Evolutionary conservation across 2,329 filamentous ascomycete genomes (phyloP).

Genomic region (Emericellopsis atlantica): DNA sequence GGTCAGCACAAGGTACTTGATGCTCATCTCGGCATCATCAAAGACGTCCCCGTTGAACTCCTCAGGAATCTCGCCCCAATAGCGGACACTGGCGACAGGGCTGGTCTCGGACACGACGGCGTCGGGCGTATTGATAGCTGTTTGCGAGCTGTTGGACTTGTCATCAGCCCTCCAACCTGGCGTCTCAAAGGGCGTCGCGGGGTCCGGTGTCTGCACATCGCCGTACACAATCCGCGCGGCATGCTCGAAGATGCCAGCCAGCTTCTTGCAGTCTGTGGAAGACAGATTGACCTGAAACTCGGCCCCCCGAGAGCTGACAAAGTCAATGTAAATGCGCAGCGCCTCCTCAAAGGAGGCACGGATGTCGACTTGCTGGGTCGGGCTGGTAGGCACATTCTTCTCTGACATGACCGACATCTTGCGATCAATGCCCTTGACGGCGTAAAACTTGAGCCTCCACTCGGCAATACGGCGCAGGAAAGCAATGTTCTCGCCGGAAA

Average conservation of each 20-base stretch:
- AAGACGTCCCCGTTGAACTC: constrained; percentile 40
- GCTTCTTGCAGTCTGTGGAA: constrained; percentile 36
- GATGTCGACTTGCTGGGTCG: constrained; percentile 16
- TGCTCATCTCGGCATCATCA: constrained; percentile 42
- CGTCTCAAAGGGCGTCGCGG: constrained; percentile 29
- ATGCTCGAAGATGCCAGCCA: constrained; percentile 43
- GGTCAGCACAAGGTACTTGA: constrained; percentile 55
- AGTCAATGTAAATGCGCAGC: constrained; percentile 47
- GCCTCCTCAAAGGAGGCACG: constrained; percentile 44
- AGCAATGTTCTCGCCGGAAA: constrained; percentile 59
- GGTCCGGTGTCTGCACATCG: constrained; percentile 22
- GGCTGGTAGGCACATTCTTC: constrained; percentile 3
- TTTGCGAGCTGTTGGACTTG: constrained; percentile 10
- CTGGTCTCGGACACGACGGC: constrained; percentile 7
- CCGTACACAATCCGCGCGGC: constrained; percentile 34
- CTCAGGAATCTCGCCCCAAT: constrained; percentile 29
- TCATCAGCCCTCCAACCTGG: constrained; percentile 7
- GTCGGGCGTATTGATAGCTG: constrained; percentile 8
- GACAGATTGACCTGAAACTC: constrained; percentile 58
- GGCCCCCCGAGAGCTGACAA: constrained; percentile 47
- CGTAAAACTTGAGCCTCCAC: constrained; percentile 16
- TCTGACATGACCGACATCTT: constrained; percentile 1
- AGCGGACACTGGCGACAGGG: constrained; percentile 14
- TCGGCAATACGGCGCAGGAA: constrained; percentile 46
- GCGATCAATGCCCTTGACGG: constrained; percentile 10